These are phyloP conservation scores for Osmanthus fragrans DNA, from an alignment of 257 asterid species.

Conservation along the genomic window DNA sequence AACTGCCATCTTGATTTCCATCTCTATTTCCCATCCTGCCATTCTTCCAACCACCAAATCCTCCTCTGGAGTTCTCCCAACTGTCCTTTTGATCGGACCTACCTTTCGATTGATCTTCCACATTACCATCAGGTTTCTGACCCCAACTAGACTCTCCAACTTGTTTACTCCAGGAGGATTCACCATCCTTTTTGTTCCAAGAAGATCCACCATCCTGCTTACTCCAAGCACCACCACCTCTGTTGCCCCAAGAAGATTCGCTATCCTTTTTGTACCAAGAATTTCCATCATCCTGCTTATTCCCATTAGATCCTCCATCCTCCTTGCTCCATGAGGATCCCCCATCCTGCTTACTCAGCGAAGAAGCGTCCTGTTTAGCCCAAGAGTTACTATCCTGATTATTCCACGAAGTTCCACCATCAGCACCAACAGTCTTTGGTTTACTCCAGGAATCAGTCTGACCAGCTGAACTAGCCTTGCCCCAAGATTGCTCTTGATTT, in stretches of 20 bases:
- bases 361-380: not conserved
- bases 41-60: slow-evolving; percentile 30
- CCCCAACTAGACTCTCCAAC: slow-evolving; percentile 35
- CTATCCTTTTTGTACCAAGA: too few relatives aligned
- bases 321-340: not conserved
- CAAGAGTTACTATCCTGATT: slow-evolving; percentile 20
- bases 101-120: slow-evolving; percentile 12
- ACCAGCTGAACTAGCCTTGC: slow-evolving; percentile 6
- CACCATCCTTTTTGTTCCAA: slow-evolving; percentile 23
- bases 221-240: slow-evolving; percentile 13
- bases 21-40: slow-evolving; percentile 33
- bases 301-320: slow-evolving; percentile 12
- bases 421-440: slow-evolving; percentile 35
- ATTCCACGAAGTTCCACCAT: slow-evolving; percentile 44
- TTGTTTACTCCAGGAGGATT: slow-evolving; percentile 36
- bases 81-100: slow-evolving; percentile 29
- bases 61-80: slow-evolving; percentile 25
- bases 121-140: slow-evolving; percentile 31
- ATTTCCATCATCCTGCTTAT: not conserved
- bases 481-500: slow-evolving; percentile 22
- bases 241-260: slow-evolving; percentile 25
- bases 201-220: slow-evolving; percentile 40
- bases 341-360: not conserved
- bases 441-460: slow-evolving; percentile 36
- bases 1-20: slow-evolving; percentile 36